These are phyloP conservation scores for Penicillium hordei DNA, from an alignment of 2,329 filamentous ascomycete genomes.

Conservation along the genomic window DNA sequence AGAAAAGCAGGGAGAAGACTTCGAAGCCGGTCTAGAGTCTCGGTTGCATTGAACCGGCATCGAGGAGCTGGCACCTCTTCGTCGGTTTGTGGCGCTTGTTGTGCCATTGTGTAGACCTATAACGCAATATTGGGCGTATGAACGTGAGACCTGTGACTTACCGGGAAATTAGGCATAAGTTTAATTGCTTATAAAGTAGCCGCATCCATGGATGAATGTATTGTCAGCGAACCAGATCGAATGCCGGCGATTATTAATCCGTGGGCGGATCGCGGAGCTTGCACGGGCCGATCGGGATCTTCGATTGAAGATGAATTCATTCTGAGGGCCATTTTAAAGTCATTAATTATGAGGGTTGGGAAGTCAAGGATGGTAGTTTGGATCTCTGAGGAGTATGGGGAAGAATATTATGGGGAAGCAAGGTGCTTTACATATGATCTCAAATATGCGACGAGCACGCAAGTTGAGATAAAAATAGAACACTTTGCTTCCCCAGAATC, in stretches of 20 bases:
- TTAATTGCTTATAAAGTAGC: constrained; percentile 3
- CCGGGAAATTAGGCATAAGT: constrained; percentile 6
- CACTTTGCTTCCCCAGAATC: background rate
- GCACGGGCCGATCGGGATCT: constrained; percentile 1
- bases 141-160: background rate
- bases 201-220: constrained; percentile 2
- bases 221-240: constrained; percentile 10
- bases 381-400: background rate
- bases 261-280: constrained; percentile 5
- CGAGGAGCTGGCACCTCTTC: constrained; percentile 7
- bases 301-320: background rate
- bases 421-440: background rate
- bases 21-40: constrained; percentile 16
- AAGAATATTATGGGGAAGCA: background rate
- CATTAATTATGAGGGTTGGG: background rate
- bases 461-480: constrained; percentile 3
- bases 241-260: constrained; percentile 25
- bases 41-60: constrained; percentile 17
- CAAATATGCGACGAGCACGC: background rate
- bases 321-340: too few species aligned
- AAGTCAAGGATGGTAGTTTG: background rate
- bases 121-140: constrained; percentile 2
- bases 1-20: constrained; percentile 3
- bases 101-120: constrained; percentile 12
- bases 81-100: background rate